Base-by-base conservation (phyloP, 169 alveolate species). In the Plasmodium ovale region DNA sequence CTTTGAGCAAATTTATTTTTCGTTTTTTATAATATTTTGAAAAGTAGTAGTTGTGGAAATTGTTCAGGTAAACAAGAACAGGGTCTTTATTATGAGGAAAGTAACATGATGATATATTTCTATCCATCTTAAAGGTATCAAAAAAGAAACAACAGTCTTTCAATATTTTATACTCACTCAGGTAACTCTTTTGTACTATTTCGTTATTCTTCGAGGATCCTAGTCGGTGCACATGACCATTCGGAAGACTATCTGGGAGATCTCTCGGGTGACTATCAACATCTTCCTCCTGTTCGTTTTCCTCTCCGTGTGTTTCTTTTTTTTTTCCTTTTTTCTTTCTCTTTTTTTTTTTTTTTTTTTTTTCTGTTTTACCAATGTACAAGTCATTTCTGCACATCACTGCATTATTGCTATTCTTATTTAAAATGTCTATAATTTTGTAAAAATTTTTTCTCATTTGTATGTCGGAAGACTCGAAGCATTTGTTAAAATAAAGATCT, bases 101-200 rank as follows among this genome's bases (percentile, higher is more conserved):
- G 51, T 82, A 85, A 69, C 72, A 85, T 2, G 91, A 68, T 3
- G 72, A 62, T 21, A 69, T 58, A 29, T 69, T 58, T 68, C 87
- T 44, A 19, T 85, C 87, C 91, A 85, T 85, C 69, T 85, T 85
- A 69, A 85, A 69, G 1, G 91, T 68, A 58, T 85, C 91, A 35
- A 85, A 85, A 44, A 54, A 85, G 39, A 85, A 68, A 47, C 64
- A 85, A 27, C 87, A 69, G 35, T 85, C 87, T 85, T 85, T 85
- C 47, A 85, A 68, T 56, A 60, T 67, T 69, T 85, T 85, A 51
- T 85, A 85, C 7, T 85, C 87, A 31, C 87, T 68, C 56, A 85
- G 42, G 49, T 85, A 85, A 47, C 91, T 85, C 39, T 85, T 62
- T 10, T 79, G 88, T 16, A 77, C 74, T 14, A 77, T 53, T 23